Conservation (phyloP, 441 rosid species). For the Croton setiger region DNA sequence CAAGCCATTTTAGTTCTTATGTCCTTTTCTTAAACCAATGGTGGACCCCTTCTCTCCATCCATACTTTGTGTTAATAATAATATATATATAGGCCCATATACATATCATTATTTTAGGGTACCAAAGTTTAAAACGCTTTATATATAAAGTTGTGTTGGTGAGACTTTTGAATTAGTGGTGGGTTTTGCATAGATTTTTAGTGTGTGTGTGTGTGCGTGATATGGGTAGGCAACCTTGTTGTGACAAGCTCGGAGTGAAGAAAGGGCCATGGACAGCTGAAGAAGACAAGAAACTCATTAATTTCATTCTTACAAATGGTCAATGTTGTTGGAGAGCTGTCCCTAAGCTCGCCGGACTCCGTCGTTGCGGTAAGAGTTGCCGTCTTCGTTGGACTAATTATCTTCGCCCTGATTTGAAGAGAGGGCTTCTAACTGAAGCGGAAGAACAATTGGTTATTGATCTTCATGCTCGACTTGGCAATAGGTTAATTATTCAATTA, state of each 20-base stretch:
- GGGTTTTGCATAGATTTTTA: neutral
- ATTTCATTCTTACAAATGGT: conserved; percentile 91
- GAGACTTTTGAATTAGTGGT: conserved; percentile 22
- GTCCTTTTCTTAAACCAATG: conserved; percentile 60
- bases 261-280: conserved; percentile 99
- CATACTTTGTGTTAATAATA: neutral
- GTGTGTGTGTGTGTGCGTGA: conserved; percentile 1
- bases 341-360: conserved; percentile 90
- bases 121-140: conserved; percentile 15
- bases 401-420: conserved; percentile 88
- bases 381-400: conserved; percentile 94
- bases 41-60: conserved; percentile 35
- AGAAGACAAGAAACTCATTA: conserved; percentile 94
- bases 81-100: neutral
- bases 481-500: conserved; percentile 38
- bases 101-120: conserved; percentile 1
- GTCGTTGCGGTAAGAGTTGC: conserved; percentile 96
- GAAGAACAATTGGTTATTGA: conserved; percentile 92
- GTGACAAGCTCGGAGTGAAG: conserved; percentile 94
- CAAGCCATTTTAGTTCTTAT: conserved; percentile 56
- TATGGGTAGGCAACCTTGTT: conserved; percentile 96
- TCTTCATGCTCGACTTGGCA: conserved; percentile 94
- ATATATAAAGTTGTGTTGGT: conserved; percentile 44
- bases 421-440: conserved; percentile 81
- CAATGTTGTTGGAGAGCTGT: conserved; percentile 98